Percentiles rank a stretch among this genome's conserved stretches.
Conservation (phyloP, 225 moss, liverwort and hornwort genomes). For the Neckera pumila region DNA sequence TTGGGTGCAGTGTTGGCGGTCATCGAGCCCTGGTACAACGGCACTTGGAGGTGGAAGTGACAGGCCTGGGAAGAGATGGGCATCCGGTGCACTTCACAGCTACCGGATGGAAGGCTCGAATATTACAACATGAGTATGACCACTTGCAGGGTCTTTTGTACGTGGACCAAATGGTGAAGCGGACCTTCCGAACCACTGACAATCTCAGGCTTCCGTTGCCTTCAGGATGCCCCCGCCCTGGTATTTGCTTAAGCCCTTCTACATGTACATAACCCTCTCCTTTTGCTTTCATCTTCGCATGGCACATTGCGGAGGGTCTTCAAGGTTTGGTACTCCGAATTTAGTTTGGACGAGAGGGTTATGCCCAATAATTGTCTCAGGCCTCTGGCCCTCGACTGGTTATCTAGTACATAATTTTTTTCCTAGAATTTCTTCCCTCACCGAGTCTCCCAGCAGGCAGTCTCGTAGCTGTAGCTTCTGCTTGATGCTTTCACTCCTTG, state of each 20-base stretch:
- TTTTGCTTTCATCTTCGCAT: not conserved
- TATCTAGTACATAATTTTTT: not conserved
- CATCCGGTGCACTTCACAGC: slow-evolving; percentile 53
- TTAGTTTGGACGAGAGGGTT: not conserved
- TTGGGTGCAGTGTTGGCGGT: slow-evolving; percentile 54
- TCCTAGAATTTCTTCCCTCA: not conserved
- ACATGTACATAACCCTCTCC: not conserved
- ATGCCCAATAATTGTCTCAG: not conserved
- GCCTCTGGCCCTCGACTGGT: not conserved
- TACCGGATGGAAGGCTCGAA: slow-evolving; percentile 86
- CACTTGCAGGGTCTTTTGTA: slow-evolving; percentile 70
- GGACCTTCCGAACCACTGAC: slow-evolving; percentile 59
- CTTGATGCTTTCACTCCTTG: not conserved
- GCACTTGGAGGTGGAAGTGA: slow-evolving; percentile 81
- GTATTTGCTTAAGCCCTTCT: slow-evolving; percentile 23
- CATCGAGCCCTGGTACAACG: slow-evolving; percentile 85
- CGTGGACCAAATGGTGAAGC: slow-evolving; percentile 79
- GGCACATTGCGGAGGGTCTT: not conserved
- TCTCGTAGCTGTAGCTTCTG: not conserved
- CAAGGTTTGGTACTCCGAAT: not conserved
- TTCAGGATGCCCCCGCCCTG: slow-evolving; percentile 65
- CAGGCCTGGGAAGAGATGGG: slow-evolving; percentile 75
- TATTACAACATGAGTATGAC: slow-evolving; percentile 83
- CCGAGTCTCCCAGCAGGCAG: not conserved
- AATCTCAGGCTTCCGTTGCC: slow-evolving; percentile 76